A percentile compares a stretch with the other conserved stretches of the same genome.
Evolutionary conservation across 306 rosid species (phyloP).

Genomic region (Hippophae gyantsensis): DNA sequence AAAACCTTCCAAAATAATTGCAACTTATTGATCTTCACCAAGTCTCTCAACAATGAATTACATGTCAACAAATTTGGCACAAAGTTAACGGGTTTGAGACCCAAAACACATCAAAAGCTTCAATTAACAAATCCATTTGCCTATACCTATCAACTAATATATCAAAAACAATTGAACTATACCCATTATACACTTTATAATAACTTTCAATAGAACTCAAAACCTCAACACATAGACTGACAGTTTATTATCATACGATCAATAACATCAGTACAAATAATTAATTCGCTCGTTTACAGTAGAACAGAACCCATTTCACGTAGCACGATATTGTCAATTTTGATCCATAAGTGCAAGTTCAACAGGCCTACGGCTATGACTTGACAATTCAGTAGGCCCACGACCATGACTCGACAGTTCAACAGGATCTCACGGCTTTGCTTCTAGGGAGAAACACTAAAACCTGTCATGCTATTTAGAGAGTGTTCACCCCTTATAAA

Average conservation of each 20-base stretch:
- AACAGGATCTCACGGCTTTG: no score
- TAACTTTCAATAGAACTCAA: constrained; percentile 26
- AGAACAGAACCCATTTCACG: no score
- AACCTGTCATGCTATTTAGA: no score
- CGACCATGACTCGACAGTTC: no score
- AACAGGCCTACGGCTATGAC: no score
- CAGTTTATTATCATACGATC: constrained; percentile 27
- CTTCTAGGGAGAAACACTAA: no score
- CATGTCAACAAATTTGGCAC: constrained; percentile 29
- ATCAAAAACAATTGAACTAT: constrained; percentile 32
- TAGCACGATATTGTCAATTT: no score
- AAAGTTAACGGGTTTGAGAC: constrained; percentile 21
- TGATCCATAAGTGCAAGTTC: no score
- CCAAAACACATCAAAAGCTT: constrained; percentile 36
- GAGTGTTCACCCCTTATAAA: no score
- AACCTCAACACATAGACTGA: constrained; percentile 26
- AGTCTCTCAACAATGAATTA: constrained; percentile 33
- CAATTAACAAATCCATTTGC: constrained; percentile 24
- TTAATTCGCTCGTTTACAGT: no score
- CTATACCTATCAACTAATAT: constrained; percentile 30
- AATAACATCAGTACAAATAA: constrained; percentile 9
- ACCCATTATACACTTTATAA: constrained; percentile 18
- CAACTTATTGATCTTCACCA: constrained; percentile 26
- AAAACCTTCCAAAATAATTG: constrained; percentile 48
- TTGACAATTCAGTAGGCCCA: no score